phyloP scores from a whole-genome alignment of 108 stramenopile genomes.

The Aurantiochytrium sp. region DNA sequence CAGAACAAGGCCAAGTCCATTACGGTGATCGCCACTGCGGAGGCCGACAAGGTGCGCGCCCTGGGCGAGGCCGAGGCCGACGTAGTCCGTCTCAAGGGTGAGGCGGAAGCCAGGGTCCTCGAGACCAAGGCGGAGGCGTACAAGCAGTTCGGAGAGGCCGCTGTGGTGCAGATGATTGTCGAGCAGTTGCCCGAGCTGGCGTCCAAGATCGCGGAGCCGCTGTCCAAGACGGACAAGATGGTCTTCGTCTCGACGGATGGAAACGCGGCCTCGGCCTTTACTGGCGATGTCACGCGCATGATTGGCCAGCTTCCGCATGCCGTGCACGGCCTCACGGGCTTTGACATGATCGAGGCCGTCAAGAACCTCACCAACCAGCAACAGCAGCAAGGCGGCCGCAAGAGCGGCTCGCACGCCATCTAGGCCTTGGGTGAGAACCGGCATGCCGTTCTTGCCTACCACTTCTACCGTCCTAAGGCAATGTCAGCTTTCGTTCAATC shows the following conservation, averaged over 20 bases:
- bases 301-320: constrained; percentile 46
- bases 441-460: too few species aligned
- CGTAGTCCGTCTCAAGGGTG: constrained; percentile 47
- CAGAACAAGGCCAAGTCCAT: constrained; percentile 46
- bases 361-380: too few species aligned
- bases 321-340: constrained; percentile 47
- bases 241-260: constrained; percentile 47
- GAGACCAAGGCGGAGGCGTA: constrained; percentile 47
- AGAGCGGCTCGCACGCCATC: too few species aligned
- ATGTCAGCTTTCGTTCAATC: too few species aligned
- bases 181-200: constrained; percentile 50
- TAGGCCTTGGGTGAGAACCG: too few species aligned
- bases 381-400: too few species aligned
- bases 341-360: constrained; percentile 36
- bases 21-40: constrained; percentile 21
- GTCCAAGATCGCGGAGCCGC: constrained; percentile 44
- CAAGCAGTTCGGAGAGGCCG: constrained; percentile 50
- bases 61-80: constrained; percentile 42
- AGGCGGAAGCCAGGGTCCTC: constrained; percentile 49
- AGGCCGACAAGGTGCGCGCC: constrained; percentile 32
- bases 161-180: constrained; percentile 44
- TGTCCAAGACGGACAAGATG: constrained; percentile 49
- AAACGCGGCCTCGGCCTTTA: constrained; percentile 42
- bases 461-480: too few species aligned
- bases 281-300: constrained; percentile 43